Conservation (phyloP, 2,329 filamentous ascomycete species). For the Fusarium sp. region DNA sequence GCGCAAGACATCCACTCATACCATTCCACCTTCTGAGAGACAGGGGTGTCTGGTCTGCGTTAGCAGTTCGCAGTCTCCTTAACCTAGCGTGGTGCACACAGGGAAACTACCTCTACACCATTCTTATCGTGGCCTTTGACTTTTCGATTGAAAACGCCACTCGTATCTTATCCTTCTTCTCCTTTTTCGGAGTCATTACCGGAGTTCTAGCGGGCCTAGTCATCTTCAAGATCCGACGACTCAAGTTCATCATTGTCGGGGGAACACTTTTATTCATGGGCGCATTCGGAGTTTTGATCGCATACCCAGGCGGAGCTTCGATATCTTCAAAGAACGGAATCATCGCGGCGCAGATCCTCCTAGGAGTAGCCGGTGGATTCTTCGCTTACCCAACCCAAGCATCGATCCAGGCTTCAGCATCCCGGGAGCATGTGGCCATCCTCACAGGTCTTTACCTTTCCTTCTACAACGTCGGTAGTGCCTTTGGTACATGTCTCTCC, state of each 20-base stretch:
- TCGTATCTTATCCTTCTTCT: constrained; percentile 69
- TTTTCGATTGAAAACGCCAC: constrained; percentile 68
- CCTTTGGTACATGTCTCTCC: constrained; percentile 57
- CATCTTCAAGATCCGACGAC: constrained; percentile 64
- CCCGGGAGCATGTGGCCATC: constrained; percentile 56
- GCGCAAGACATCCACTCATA: constrained; percentile 65
- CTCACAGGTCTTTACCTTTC: constrained; percentile 57
- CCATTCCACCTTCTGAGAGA: constrained; percentile 71
- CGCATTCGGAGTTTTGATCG: constrained; percentile 68
- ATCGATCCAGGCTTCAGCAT: constrained; percentile 57
- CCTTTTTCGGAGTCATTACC: constrained; percentile 66
- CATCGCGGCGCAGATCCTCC: constrained; percentile 67
- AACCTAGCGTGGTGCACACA: constrained; percentile 70
- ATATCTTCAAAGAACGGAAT: constrained; percentile 62
- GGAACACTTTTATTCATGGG: constrained; percentile 69
- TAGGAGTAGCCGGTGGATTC: constrained; percentile 70
- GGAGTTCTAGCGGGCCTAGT: constrained; percentile 66
- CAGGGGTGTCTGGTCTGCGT: constrained; percentile 71
- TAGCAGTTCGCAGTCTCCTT: constrained; percentile 66
- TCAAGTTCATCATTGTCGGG: constrained; percentile 70
- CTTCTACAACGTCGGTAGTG: constrained; percentile 59
- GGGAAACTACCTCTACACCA: constrained; percentile 71
- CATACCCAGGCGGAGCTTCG: constrained; percentile 64
- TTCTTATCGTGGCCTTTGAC: constrained; percentile 70
- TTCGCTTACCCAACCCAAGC: constrained; percentile 62